These are phyloP conservation scores for Fragilaria crotonensis DNA, from an alignment of 108 stramenopile genomes.

Conservation along the genomic window DNA sequence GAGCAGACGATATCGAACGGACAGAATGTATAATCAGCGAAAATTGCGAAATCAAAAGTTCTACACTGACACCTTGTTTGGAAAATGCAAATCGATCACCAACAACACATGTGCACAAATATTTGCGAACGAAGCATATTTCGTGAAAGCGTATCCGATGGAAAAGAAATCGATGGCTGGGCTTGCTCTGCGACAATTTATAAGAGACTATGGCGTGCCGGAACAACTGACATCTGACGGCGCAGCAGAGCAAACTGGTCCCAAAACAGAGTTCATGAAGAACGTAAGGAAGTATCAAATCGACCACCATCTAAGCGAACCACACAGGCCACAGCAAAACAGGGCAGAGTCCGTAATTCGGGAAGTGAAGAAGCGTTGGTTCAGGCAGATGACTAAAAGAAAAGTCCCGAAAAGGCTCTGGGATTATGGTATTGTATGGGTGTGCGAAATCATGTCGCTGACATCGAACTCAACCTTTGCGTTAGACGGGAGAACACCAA, in stretches of 20 bases:
- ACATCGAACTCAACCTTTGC: too few species aligned
- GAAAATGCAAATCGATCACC: neutral
- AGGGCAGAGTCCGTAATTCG: slow-evolving; percentile 8
- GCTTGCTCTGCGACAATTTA: neutral
- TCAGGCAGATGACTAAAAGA: neutral
- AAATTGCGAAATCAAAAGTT: too few species aligned
- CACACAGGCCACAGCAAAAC: slow-evolving; percentile 17
- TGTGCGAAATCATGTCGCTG: slow-evolving; percentile 6
- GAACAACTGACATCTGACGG: neutral
- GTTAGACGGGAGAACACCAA: too few species aligned
- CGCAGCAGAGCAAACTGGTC: neutral
- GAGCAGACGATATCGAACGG: too few species aligned
- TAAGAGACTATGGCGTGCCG: too few species aligned
- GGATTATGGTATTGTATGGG: slow-evolving; percentile 23
- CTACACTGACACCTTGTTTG: neutral
- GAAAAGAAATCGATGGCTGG: neutral
- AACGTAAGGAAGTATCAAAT: neutral
- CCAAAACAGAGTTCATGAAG: neutral
- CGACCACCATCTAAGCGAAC: neutral
- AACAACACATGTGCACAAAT: neutral
- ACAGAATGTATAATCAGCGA: too few species aligned
- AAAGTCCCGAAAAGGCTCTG: slow-evolving; percentile 16
- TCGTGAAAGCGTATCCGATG: neutral
- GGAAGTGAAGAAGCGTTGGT: slow-evolving; percentile 5
- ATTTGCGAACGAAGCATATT: neutral